These are phyloP conservation scores for Verticillium tricorpus DNA, from an alignment of 2,329 filamentous ascomycete genomes.

Conservation along the genomic window DNA sequence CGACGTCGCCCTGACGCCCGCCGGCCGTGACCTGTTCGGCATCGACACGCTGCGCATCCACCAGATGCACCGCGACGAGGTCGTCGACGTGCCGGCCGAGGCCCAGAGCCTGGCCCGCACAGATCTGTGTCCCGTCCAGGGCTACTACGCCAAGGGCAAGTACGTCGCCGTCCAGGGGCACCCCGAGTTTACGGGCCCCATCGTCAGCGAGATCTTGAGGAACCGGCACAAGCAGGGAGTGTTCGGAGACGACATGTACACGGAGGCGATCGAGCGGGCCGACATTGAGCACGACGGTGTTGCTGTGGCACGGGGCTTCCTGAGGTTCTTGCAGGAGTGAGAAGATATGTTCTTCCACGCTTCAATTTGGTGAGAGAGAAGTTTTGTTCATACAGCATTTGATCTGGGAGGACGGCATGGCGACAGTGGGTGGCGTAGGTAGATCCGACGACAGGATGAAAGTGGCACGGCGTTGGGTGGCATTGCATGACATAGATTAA, in stretches of 20 bases:
- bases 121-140: slow-evolving; percentile 67
- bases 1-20: slow-evolving; percentile 60
- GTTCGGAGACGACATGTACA: slow-evolving; percentile 64
- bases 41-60: slow-evolving; percentile 62
- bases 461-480: neutral
- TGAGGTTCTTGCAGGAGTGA: slow-evolving; percentile 68
- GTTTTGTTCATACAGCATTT: no score
- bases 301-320: slow-evolving; percentile 66
- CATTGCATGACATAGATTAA: neutral
- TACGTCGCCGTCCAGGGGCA: slow-evolving; percentile 81
- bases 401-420: no score
- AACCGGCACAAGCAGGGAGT: slow-evolving; percentile 62
- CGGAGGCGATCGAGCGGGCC: slow-evolving; percentile 64
- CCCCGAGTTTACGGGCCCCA: slow-evolving; percentile 73
- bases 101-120: slow-evolving; percentile 62
- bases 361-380: neutral
- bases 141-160: slow-evolving; percentile 64
- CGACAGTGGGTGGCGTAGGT: no score
- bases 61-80: slow-evolving; percentile 83
- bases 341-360: neutral
- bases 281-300: slow-evolving; percentile 72
- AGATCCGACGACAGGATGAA: neutral
- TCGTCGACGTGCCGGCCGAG: slow-evolving; percentile 57
- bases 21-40: slow-evolving; percentile 69
- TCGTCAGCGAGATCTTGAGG: slow-evolving; percentile 64